phyloP scores from a whole-genome alignment of 768 basidiomycete genomes.

The Russula vinacea region DNA sequence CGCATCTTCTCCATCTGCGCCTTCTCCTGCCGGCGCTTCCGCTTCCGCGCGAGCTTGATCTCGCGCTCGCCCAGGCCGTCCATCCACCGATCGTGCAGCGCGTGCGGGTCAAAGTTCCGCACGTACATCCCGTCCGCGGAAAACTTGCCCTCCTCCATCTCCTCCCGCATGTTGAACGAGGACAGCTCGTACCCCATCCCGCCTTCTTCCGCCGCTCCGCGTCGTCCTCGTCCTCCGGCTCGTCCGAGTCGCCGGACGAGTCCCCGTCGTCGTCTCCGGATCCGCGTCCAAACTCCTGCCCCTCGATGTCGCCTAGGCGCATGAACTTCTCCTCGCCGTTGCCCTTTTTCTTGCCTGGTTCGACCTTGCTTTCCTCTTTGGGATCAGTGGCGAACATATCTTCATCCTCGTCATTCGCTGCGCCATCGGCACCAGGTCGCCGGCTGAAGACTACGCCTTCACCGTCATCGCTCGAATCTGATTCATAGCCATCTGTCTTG shows the following conservation, averaged over 20 bases:
- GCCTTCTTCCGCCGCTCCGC: conserved; percentile 69
- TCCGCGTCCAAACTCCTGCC: conserved; percentile 77
- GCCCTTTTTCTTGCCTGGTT: conserved; percentile 51
- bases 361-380: conserved; percentile 48
- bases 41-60: conserved; percentile 76
- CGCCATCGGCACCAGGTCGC: conserved; percentile 45
- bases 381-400: conserved; percentile 78
- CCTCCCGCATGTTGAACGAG: conserved; percentile 98
- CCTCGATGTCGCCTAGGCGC: conserved; percentile 92
- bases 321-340: conserved; percentile 55
- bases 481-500: conserved; percentile 86
- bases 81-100: conserved; percentile 94
- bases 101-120: conserved; percentile 83
- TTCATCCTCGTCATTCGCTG: conserved; percentile 55
- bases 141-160: conserved; percentile 98
- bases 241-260: conserved; percentile 31
- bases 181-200: conserved; percentile 92
- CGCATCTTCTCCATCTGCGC: conserved; percentile 63
- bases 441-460: conserved; percentile 90
- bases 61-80: conserved; percentile 81
- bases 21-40: conserved; percentile 72
- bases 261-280: conserved; percentile 42
- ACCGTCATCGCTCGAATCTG: conserved; percentile 91
- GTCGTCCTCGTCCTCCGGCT: conserved; percentile 70
- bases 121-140: conserved; percentile 89